Base-by-base conservation (phyloP, 1,284 basidiomycete species). In the Athelia psychrophila region DNA sequence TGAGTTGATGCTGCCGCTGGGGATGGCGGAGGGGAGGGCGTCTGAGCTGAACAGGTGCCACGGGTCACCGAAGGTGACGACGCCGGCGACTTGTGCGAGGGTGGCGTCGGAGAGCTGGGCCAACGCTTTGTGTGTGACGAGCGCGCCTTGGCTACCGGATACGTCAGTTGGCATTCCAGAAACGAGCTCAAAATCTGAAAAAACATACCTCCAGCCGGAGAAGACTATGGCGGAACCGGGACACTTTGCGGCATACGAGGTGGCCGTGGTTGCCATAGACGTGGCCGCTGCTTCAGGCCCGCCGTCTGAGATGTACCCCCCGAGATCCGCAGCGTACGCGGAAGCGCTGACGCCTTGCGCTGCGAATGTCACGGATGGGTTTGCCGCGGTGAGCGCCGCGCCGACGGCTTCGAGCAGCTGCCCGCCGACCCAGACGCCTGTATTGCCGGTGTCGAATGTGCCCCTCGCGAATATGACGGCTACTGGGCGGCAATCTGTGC, bases 111-210 rank as follows among this genome's bases (percentile, higher is more conserved):
- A 8, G 35, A 59, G 44, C 4, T 51, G 52, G 25, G 24, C 18
- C 30, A 57, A 35, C 5, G 48, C 55, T 27, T 54, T 49, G 56
- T 59, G 58, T 3, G 56, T 56, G 42, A 59, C 54, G 15, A 54
- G 40, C 10, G 58, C 52, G 19, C 58, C 58, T 56, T 59, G 58
- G n/a, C n/a, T n/a, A n/a, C n/a, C n/a, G n/a, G n/a, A n/a, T n/a
- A n/a, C n/a, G n/a, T n/a, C n/a, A n/a, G n/a, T n/a, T n/a, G n/a
- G n/a, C n/a, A n/a, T n/a, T n/a, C n/a, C n/a, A n/a, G n/a, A n/a
- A n/a, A n/a, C n/a, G n/a, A n/a, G n/a, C n/a, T n/a, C n/a, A n/a
- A n/a, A n/a, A n/a, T n/a, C n/a, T n/a, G n/a, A n/a, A n/a, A n/a
- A n/a, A n/a, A n/a, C n/a, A n/a, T n/a, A n/a, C 48, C 50, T 53